Conservation (phyloP, 495 filamentous ascomycete genomes). For the Penicillium coffeae region DNA sequence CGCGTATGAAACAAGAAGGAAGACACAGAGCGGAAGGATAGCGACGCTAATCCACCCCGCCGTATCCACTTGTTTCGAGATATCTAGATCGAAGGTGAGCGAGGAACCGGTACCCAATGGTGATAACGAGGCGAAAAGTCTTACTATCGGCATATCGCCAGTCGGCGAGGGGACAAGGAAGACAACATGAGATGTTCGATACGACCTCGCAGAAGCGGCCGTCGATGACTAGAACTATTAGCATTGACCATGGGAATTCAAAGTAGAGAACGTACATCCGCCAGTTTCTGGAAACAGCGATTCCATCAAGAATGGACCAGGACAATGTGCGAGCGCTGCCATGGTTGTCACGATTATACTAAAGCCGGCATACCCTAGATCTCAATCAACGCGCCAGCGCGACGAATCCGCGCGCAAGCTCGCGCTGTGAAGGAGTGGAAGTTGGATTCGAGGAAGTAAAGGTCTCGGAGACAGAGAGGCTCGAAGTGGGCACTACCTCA, state of each 20-base stretch:
- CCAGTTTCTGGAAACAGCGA: constrained; percentile 52
- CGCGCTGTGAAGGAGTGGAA: constrained; percentile 8
- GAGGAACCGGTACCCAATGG: constrained; percentile 1
- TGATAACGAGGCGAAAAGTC: constrained; percentile 10
- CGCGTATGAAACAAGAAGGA: constrained; percentile 77
- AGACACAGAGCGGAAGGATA: constrained; percentile 65
- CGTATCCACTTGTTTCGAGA: constrained; percentile 57
- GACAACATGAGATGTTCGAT: constrained; percentile 59
- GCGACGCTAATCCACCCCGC: constrained; percentile 79
- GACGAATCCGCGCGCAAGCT: constrained; percentile 13
- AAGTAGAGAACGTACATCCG: constrained; percentile 54
- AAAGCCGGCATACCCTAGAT: constrained; percentile 15
- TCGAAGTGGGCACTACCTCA: constrained; percentile 11
- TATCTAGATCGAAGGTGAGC: constrained; percentile 51
- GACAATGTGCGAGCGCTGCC: constrained; percentile 49
- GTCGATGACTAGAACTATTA: constrained; percentile 49
- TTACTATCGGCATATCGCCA: constrained; percentile 78
- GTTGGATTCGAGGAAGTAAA: neutral
- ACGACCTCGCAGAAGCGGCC: constrained; percentile 64
- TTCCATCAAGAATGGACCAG: constrained; percentile 60
- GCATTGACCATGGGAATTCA: neutral
- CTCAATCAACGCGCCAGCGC: constrained; percentile 26
- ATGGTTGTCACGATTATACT: constrained; percentile 23
- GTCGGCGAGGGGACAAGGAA: constrained; percentile 83
- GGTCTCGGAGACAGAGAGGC: neutral